Evolutionary conservation across 164 flowering plant genomes (phyloP), one percentile per base, ranked within the genome.

Genomic region (Vitis cinerea): DNA sequence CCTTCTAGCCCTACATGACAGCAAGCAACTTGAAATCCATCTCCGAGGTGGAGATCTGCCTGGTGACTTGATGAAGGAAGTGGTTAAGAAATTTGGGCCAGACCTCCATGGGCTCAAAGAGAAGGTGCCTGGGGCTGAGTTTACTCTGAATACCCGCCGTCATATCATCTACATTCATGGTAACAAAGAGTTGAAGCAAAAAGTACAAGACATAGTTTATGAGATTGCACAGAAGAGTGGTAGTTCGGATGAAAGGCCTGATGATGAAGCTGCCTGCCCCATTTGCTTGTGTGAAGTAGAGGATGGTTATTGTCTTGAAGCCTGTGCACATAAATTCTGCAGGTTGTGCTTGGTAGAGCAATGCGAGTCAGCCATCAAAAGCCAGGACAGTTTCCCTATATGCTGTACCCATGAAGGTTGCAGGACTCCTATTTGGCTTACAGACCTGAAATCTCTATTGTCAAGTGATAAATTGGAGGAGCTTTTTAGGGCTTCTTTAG

Each of bases 201-300:
- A 76, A 64, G 86, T 88, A 3, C 91, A 93, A 69, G 85, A 87
- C 50, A 71, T 83, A 17, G 76, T 96, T 30, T 59, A 62, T 63
- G 87, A 86, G 66, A 70, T 85, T 66, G 87, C 89, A 10, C 70
- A 61, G 64, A 67, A 71, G 29, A 56, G 73, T 66, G 66, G 14
- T 61, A 37, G 14, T 14, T 53, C 53, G 10, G 44, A 30, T 48
- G 79, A 73, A 60, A 49, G 53, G 50, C 56, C 44, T n/a, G 70
- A 76, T 8, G 59, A 59, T 29, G 93, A 81, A 67, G 72, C 51
- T 61, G 14, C 78, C 50, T 96, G 99, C 70, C 85, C 97, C 23
- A 89, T 96, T 64, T 96, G 99, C 82, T 73, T 96, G 69, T 89
- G 97, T 70, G 94, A 89, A 66, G 75, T 90, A 52, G 99, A 96